phyloP scores from a whole-genome alignment of 2,329 filamentous ascomycete species.

The Clonostachys byssicola region DNA sequence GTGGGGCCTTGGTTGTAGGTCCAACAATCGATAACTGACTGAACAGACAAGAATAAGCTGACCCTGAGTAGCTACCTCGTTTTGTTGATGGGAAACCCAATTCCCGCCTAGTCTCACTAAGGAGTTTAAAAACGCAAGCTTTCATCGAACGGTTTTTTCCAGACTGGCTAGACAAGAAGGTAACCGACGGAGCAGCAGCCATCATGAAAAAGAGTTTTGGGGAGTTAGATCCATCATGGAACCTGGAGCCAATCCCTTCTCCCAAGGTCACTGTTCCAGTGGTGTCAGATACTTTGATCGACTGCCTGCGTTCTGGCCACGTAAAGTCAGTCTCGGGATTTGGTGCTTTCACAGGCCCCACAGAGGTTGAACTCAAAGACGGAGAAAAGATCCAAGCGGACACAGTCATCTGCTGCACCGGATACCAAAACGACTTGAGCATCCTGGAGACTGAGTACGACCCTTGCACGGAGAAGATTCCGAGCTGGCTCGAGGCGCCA shows the following conservation, averaged over 20 bases:
- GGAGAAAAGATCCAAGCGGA: slow-evolving; percentile 18
- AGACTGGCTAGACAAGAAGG: slow-evolving; percentile 7
- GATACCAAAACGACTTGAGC: slow-evolving; percentile 23
- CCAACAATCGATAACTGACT: background rate
- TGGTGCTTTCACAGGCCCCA: slow-evolving; percentile 12
- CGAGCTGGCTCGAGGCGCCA: slow-evolving; percentile 12
- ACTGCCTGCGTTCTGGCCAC: slow-evolving; percentile 27
- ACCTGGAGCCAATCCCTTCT: slow-evolving; percentile 14
- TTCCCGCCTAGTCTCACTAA: slow-evolving; percentile 24
- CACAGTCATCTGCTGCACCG: slow-evolving; percentile 25
- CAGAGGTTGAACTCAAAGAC: slow-evolving; percentile 18
- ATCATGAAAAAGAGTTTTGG: slow-evolving; percentile 8
- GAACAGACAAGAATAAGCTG: too few species aligned
- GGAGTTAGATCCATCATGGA: slow-evolving; percentile 17
- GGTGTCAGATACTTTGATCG: slow-evolving; percentile 16
- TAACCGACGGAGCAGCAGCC: slow-evolving; percentile 9
- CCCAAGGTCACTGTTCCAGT: slow-evolving; percentile 14
- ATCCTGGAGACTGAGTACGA: slow-evolving; percentile 17
- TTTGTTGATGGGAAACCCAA: slow-evolving; percentile 23
- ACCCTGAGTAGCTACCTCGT: slow-evolving; percentile 15
- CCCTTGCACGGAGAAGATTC: slow-evolving; percentile 14
- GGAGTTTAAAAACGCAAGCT: slow-evolving; percentile 19
- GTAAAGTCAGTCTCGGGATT: slow-evolving; percentile 23
- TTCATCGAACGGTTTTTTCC: slow-evolving; percentile 17
- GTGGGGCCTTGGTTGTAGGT: slow-evolving; percentile 2